Evolutionary conservation across 139 green algal species (phyloP).

Genomic region (Chlamydomonas eustigma): DNA sequence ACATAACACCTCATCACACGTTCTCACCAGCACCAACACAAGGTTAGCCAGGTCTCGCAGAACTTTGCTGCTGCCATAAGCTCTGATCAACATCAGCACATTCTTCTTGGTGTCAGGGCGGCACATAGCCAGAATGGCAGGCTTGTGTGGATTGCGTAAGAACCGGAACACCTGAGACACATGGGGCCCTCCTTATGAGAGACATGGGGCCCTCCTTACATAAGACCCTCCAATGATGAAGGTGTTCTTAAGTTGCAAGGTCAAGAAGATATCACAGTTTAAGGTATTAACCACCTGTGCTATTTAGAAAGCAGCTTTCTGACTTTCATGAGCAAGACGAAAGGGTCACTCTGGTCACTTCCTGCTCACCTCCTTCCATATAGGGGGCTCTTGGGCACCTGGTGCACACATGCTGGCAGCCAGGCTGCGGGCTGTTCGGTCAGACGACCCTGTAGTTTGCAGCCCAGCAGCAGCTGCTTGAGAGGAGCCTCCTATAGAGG

Average conservation of each 20-base stretch:
- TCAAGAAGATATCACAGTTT: no score
- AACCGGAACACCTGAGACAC: constrained; percentile 58
- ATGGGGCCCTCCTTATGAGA: constrained; percentile 39
- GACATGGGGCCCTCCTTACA: constrained; percentile 60
- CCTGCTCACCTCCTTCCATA: constrained; percentile 48
- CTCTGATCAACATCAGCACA: constrained; percentile 84
- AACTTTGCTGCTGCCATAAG: constrained; percentile 41
- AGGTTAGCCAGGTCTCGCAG: constrained; percentile 90
- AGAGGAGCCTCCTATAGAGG: no score
- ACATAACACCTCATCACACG: no score
- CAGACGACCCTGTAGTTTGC: neutral
- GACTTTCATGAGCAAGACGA: no score
- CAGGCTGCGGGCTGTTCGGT: neutral
- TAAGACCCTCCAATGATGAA: no score
- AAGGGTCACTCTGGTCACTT: no score
- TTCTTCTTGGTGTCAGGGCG: constrained; percentile 97
- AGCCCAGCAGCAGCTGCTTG: no score
- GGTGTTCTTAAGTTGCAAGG: no score
- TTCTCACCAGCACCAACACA: constrained; percentile 83
- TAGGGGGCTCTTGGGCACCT: constrained; percentile 45
- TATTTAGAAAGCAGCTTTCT: no score
- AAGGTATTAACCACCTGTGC: no score
- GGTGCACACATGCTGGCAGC: neutral
- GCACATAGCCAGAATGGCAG: constrained; percentile 88
- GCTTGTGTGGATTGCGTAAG: constrained; percentile 88